phyloP scores from a whole-genome alignment of 148 eudicot species.

The Vaccinium vitisidaea region DNA sequence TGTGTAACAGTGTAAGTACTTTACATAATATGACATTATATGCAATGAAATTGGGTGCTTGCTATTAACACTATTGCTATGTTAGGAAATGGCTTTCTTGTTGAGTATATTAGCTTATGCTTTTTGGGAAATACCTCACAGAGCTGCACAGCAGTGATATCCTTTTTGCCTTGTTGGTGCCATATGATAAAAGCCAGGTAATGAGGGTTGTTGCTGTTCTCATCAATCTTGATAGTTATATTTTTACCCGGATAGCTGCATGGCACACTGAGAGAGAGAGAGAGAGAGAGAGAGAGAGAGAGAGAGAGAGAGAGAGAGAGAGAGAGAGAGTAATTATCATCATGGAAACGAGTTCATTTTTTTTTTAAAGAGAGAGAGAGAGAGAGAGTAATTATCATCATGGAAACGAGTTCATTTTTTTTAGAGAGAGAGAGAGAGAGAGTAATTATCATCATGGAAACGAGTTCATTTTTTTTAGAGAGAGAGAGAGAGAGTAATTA shows the following conservation, averaged over 20 bases:
- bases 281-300: constrained; percentile 6
- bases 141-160: constrained; percentile 74
- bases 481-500: neutral
- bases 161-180: constrained; percentile 70
- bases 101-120: neutral
- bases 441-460: too few relatives aligned
- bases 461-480: too few relatives aligned
- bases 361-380: neutral
- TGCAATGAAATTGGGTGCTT: neutral
- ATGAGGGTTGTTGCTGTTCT: constrained; percentile 63
- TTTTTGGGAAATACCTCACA: constrained; percentile 51
- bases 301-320: neutral
- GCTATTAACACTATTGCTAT: neutral
- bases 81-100: neutral
- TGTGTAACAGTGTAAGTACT: neutral
- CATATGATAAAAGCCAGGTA: constrained; percentile 73
- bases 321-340: neutral
- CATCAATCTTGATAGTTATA: constrained; percentile 69
- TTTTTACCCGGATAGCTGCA: constrained; percentile 72
- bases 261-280: constrained; percentile 42
- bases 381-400: neutral
- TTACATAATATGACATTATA: neutral
- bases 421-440: too few relatives aligned
- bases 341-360: too few relatives aligned
- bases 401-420: too few relatives aligned